Evolutionary conservation across 495 filamentous ascomycete species (phyloP).

Genomic region (Podospora fimiseda): DNA sequence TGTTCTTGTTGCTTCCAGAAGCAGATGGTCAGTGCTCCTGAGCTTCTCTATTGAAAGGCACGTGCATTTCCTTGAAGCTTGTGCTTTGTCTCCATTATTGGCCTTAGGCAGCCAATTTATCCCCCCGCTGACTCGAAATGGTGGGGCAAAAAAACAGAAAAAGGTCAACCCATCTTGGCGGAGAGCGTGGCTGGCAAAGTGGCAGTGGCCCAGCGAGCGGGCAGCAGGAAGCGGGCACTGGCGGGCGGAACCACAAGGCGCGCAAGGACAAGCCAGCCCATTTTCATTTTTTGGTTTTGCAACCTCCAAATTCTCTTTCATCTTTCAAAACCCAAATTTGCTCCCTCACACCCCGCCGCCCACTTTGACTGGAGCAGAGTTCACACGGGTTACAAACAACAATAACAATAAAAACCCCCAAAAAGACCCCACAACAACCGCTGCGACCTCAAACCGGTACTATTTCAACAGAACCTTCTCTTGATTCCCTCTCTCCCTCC

Average conservation of each 20-base stretch:
- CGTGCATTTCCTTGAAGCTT: too few relatives aligned
- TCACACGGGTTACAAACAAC: background rate
- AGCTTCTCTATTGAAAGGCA: too few relatives aligned
- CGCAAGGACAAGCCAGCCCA: slow-evolving; percentile 10
- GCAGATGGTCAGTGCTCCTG: too few relatives aligned
- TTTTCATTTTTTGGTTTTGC: slow-evolving; percentile 29
- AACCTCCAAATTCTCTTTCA: slow-evolving; percentile 33
- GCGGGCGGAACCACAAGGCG: background rate
- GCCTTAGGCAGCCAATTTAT: background rate
- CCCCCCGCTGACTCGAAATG: background rate
- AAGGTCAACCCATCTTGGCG: background rate
- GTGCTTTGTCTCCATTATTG: background rate
- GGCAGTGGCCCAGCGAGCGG: too few relatives aligned
- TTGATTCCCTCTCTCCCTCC: background rate
- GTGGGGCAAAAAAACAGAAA: background rate
- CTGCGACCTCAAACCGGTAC: background rate
- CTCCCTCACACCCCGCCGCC: slow-evolving; percentile 17
- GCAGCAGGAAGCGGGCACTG: background rate
- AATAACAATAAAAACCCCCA: background rate
- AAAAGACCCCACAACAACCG: too few relatives aligned
- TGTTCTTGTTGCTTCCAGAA: too few relatives aligned
- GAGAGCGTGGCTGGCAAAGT: too few relatives aligned
- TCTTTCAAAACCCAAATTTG: slow-evolving; percentile 30
- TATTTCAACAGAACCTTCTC: background rate
- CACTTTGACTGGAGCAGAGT: background rate